Percentiles rank a stretch among this genome's conserved stretches.
phyloP scores from a whole-genome alignment of 139 green algal genomes.

The Micromonas pusilla region DNA sequence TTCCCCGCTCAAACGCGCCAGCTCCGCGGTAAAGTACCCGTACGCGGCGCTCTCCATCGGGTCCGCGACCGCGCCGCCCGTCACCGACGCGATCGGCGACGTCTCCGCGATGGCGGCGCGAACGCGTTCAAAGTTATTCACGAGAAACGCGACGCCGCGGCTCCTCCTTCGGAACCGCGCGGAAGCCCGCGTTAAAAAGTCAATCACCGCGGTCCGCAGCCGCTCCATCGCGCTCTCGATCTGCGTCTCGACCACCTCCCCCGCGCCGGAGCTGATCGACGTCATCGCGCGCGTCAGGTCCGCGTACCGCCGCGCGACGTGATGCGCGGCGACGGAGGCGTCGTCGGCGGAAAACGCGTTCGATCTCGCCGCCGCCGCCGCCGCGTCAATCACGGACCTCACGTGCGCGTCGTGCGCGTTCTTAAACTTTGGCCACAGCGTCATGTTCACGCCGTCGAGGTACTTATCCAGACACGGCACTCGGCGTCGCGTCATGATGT shows the following conservation, averaged over 20 bases:
- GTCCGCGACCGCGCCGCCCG: too few species aligned
- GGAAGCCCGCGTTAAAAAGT: conserved; percentile 46
- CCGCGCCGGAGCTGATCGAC: conserved; percentile 56
- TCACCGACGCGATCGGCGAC: too few species aligned
- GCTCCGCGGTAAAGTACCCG: too few species aligned
- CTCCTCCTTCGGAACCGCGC: conserved; percentile 27
- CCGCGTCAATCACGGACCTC: neutral
- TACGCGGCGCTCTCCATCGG: too few species aligned
- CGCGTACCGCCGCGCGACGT: conserved; percentile 37
- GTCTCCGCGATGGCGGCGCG: too few species aligned
- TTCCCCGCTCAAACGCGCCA: too few species aligned
- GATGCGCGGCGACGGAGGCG: neutral
- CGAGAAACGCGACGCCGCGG: too few species aligned
- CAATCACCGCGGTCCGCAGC: conserved; percentile 46
- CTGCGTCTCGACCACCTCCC: conserved; percentile 38
- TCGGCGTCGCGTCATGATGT: conserved; percentile 56
- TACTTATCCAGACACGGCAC: conserved; percentile 84
- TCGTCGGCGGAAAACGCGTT: conserved; percentile 50
- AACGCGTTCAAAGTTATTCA: neutral
- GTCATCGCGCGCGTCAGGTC: conserved; percentile 65
- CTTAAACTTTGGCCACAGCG: conserved; percentile 25
- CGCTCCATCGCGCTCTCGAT: conserved; percentile 55
- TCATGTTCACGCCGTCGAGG: conserved; percentile 60
- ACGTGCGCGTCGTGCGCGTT: neutral
- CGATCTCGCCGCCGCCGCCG: neutral